Evolutionary conservation across 2,329 filamentous ascomycete genomes (phyloP).

Genomic region (Hortaea werneckii): DNA sequence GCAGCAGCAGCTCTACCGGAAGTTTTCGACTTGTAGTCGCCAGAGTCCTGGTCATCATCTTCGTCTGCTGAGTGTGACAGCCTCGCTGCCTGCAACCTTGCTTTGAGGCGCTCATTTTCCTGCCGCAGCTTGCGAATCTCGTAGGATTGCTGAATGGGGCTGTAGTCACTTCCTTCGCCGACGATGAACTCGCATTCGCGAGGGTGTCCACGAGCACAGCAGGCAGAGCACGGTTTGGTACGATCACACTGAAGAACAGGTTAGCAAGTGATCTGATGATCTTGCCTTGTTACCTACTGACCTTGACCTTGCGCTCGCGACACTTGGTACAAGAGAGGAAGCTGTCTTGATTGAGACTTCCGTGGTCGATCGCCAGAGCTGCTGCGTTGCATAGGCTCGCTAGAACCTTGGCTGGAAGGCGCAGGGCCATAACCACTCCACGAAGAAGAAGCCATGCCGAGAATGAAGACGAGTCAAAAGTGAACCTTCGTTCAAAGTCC

Average conservation of each 20-base stretch:
- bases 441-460: slow-evolving; percentile 18
- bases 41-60: slow-evolving; percentile 25
- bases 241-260: slow-evolving; percentile 33
- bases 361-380: slow-evolving; percentile 25
- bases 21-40: slow-evolving; percentile 15
- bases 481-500: background rate
- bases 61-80: slow-evolving; percentile 27
- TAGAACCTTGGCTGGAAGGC: slow-evolving; percentile 9
- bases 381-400: slow-evolving; percentile 11
- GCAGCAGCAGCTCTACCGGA: slow-evolving; percentile 14
- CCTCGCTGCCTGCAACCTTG: slow-evolving; percentile 27
- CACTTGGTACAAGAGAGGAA: slow-evolving; percentile 41
- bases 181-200: slow-evolving; percentile 38
- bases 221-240: slow-evolving; percentile 40
- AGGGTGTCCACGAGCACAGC: slow-evolving; percentile 37
- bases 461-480: background rate
- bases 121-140: slow-evolving; percentile 37
- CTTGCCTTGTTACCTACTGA: slow-evolving; percentile 12
- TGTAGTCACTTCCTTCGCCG: slow-evolving; percentile 36
- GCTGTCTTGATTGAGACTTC: slow-evolving; percentile 33
- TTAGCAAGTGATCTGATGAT: slow-evolving; percentile 2
- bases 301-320: slow-evolving; percentile 40
- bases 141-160: slow-evolving; percentile 38
- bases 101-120: slow-evolving; percentile 36
- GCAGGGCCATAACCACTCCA: slow-evolving; percentile 20